Evolutionary conservation across 2,329 filamentous ascomycete genomes (phyloP), one percentile per base, ranked within the genome.

Genomic region (Penicillium italicum): DNA sequence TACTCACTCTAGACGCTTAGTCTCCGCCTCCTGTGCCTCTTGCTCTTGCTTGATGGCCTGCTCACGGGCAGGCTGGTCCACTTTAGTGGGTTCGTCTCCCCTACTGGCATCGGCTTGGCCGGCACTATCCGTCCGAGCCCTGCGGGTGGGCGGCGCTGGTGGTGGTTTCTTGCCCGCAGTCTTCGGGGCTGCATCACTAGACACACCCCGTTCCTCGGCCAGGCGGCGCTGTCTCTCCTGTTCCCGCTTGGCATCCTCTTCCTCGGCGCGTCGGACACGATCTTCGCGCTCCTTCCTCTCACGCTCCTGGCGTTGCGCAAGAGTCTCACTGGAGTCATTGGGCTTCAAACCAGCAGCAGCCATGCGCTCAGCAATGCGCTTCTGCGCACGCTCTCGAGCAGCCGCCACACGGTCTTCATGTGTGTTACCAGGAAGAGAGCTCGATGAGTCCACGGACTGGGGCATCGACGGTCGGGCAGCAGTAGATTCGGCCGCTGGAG

Each of bases 331-430:
- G 37, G 87, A 77, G 69, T 95, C 95, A 18, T 81, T 80, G 30
- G 91, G 86, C 72, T 91, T 96, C 70, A 99, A 88, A 34, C 94
- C 94, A 58, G 97, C 83, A 44, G 93, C 93, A 57, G 94, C 94
- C 67, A 99, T 84, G 57, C 94, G 87, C 74, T 97, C 94, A 34
- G 94, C 93, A 88, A 99, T 97, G 57, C 93, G 90, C 70, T 93
- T 90, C 72, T 97, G 92, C 9, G 94, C 95, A 72, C 97, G 93
- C 72, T 97, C 92, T 72, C 95, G 96, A 69, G 97, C 97, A 68
- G 95, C 96, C 5, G 93, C 91, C 34, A 95, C 91, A 53, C 94
- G 85, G 68, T 99, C 93, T 73, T 97, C 92, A 0, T 92, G 88
- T 0, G 92, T 96, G 74, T 89, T 90, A 72, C 94, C 95, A 5